Percentiles rank a stretch among this genome's conserved stretches.
These are phyloP conservation scores for Pseudogymnoascus sp. DNA, from an alignment of 2,329 filamentous ascomycete species.

Conservation along the genomic window DNA sequence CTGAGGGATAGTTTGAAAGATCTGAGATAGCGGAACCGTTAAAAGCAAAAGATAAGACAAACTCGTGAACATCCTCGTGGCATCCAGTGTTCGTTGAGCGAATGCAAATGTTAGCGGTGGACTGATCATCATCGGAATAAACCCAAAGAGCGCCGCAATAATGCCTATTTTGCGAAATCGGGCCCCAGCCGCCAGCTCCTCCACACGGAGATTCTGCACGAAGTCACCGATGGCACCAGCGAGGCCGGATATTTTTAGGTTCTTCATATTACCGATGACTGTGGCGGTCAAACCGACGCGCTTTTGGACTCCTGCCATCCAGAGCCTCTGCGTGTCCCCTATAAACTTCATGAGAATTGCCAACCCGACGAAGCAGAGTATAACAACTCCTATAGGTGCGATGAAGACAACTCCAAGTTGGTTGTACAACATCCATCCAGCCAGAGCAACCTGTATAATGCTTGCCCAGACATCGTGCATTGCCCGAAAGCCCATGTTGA, in stretches of 20 bases:
- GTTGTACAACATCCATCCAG: conserved; percentile 14
- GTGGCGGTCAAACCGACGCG: conserved; percentile 19
- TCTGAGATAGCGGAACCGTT: conserved; percentile 16
- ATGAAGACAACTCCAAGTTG: conserved; percentile 40
- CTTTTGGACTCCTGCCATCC: conserved; percentile 17
- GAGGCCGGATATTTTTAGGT: conserved; percentile 34
- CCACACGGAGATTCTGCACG: conserved; percentile 30
- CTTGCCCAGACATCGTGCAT: conserved; percentile 19
- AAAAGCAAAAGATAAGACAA: conserved; percentile 19
- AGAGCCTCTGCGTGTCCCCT: conserved; percentile 27
- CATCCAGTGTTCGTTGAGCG: conserved; percentile 15
- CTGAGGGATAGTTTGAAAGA: conserved; percentile 19
- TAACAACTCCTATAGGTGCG: conserved; percentile 39
- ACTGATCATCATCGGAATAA: conserved; percentile 14
- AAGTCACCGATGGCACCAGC: conserved; percentile 24
- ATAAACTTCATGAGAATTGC: conserved; percentile 18
- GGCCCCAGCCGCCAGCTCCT: conserved; percentile 28
- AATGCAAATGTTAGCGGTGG: conserved; percentile 18
- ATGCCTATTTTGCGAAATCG: conserved; percentile 11
- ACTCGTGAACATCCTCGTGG: conserved; percentile 16
- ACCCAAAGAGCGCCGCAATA: conserved; percentile 14
- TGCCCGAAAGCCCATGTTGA: conserved; percentile 9
- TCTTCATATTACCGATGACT: conserved; percentile 32
- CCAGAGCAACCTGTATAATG: conserved; percentile 14
- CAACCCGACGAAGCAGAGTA: conserved; percentile 23